Conservation (phyloP, 2,329 filamentous ascomycete genomes). For the Phyllosticta citrichinensis region DNA sequence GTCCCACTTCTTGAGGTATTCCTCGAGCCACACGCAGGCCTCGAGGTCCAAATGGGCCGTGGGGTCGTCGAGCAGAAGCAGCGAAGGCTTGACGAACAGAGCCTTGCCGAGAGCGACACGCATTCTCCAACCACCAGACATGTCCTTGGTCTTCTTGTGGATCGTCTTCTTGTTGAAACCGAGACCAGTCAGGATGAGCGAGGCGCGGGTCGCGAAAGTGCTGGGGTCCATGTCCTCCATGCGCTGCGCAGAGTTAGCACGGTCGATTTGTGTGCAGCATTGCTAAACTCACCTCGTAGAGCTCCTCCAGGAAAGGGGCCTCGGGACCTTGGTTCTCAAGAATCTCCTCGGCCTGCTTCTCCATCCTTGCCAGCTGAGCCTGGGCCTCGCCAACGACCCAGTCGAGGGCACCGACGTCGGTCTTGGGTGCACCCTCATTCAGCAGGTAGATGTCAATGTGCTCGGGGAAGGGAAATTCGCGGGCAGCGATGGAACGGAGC, state of each 20-base stretch:
- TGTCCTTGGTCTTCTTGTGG: constrained; percentile 99
- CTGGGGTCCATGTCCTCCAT: constrained; percentile 99
- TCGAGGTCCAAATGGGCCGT: constrained; percentile 99
- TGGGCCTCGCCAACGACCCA: constrained; percentile 96
- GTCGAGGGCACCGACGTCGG: constrained; percentile 81
- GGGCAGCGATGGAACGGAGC: constrained; percentile 83
- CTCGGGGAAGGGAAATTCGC: constrained; percentile 92
- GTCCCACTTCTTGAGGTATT: constrained; percentile 99
- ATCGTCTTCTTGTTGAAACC: constrained; percentile 99
- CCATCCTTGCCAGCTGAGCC: constrained; percentile 81
- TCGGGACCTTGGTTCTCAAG: constrained; percentile 90
- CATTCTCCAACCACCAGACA: constrained; percentile 99
- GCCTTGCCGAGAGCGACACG: constrained; percentile 95
- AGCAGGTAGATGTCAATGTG: constrained; percentile 97
- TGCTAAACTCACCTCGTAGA: constrained; percentile 73
- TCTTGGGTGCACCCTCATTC: constrained; percentile 90
- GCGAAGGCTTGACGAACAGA: constrained; percentile 93
- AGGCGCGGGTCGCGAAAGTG: constrained; percentile 91
- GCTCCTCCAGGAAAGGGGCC: constrained; percentile 76
- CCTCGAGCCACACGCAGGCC: constrained; percentile 98
- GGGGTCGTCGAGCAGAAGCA: constrained; percentile 93
- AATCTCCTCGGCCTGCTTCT: constrained; percentile 79
- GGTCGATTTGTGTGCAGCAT: neutral
- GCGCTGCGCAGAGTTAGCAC: constrained; percentile 47
- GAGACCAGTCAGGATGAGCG: constrained; percentile 93